These are phyloP conservation scores for Knufia fluminis DNA, from an alignment of 2,329 filamentous ascomycete genomes.

Conservation along the genomic window DNA sequence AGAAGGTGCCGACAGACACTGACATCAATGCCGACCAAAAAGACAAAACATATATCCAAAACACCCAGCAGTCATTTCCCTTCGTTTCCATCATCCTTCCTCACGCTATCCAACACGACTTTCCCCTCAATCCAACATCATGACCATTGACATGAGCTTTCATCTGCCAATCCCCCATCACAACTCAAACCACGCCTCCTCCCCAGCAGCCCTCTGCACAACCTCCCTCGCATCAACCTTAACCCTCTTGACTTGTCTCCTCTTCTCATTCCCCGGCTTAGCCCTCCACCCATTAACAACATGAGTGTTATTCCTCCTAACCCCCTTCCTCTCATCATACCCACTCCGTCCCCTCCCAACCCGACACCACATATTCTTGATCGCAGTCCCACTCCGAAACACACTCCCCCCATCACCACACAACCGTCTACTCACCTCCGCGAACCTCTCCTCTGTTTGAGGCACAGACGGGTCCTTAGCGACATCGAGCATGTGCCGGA, in stretches of 20 bases:
- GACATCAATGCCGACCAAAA: too few species aligned
- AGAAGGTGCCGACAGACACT: too few species aligned
- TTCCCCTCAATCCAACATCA: too few species aligned
- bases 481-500: constrained; percentile 18
- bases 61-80: too few species aligned
- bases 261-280: neutral
- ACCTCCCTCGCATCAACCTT: too few species aligned
- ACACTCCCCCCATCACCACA: constrained; percentile 4
- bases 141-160: too few species aligned
- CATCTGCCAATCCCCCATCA: too few species aligned
- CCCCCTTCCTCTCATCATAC: constrained; percentile 17
- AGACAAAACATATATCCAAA: too few species aligned
- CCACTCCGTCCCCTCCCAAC: constrained; percentile 15
- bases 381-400: constrained; percentile 7
- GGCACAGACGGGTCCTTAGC: constrained; percentile 11
- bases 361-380: constrained; percentile 23
- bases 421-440: constrained; percentile 16
- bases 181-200: too few species aligned
- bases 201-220: too few species aligned
- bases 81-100: too few species aligned
- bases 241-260: neutral
- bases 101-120: too few species aligned
- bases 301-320: neutral
- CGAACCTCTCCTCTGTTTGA: constrained; percentile 16
- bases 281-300: constrained; percentile 4